Evolutionary conservation across 225 moss, liverwort and hornwort species (phyloP), one percentile per base, ranked within the genome.

Genomic region (Antitrichia curtipendula): DNA sequence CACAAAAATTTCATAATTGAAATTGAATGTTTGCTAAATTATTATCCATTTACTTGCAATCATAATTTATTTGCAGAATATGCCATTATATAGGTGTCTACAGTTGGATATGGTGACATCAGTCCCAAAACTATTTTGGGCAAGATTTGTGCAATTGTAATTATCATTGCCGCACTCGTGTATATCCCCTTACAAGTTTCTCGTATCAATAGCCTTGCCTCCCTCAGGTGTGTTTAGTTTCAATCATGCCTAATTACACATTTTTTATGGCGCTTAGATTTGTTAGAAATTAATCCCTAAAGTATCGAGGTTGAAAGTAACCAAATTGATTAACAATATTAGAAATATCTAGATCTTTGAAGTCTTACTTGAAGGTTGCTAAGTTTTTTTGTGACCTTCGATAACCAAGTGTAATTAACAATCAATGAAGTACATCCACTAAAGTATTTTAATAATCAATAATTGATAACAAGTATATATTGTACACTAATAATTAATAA

Each of bases 71-170:
- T 68, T 92, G 92, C 92, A 90, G 90, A 92, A 64, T 77, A 87
- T 89, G 78, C 90, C 76, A 25, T 86, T 86, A 86, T 81, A 81
- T 93, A 98, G 98, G 93, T 98, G 73, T 83, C 95, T 81, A 98
- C 98, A 25, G 97, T 97, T 56, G 98, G 98, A 43, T 98, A 96
- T 89, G 97, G 98, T 69, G 98, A 98, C 78, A 59, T 98, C 1
- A 88, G 87, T 17, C 96, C 97, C 3, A 95, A 91, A n/a, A 97
- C 97, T 34, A 65, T 58, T 23, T 59, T 89, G 68, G 97, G 97
- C 40, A 95, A 95, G 80, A 70, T 95, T 74, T 84, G 96, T 22
- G 91, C 93, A 86, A 80, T 95, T 5, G 3, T 90, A 6, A 95
- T 96, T 75, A 97, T 98, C 22, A 88, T 98, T 75, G 93, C 53